A percentile compares a stretch with the other conserved stretches of the same genome.
These are phyloP conservation scores for Patellifolia procumbens DNA, from an alignment of 179 eudicot genomes.

Conservation along the genomic window DNA sequence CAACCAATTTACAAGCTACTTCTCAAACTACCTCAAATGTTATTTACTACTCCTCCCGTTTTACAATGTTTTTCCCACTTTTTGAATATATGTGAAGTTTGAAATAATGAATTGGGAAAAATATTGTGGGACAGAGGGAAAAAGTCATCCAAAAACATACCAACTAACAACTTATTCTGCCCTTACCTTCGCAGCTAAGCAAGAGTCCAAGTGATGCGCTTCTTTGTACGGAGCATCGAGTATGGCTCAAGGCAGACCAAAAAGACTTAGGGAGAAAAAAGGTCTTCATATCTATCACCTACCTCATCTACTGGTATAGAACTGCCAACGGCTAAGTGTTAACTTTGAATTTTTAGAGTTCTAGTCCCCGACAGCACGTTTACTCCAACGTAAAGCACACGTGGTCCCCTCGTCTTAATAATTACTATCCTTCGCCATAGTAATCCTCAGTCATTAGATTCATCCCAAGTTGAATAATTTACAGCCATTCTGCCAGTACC, in stretches of 20 bases:
- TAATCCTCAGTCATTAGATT: not conserved
- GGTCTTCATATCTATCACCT: not conserved
- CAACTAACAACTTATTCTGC: not conserved
- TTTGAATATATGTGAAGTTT: no score
- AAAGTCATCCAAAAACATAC: no score
- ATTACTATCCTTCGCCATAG: no score
- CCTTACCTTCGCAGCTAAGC: slow-evolving; percentile 4
- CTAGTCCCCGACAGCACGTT: not conserved
- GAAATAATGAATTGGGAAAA: no score
- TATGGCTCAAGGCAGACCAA: not conserved
- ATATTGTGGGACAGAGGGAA: no score
- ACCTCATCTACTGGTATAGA: not conserved
- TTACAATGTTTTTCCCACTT: no score
- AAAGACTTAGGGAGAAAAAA: not conserved
- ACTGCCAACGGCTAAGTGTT: not conserved
- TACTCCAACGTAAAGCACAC: slow-evolving; percentile 1
- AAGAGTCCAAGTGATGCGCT: not conserved
- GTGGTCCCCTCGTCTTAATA: slow-evolving; percentile 15
- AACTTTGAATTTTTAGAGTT: not conserved
- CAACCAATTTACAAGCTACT: no score
- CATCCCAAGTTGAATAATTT: not conserved
- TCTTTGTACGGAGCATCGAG: not conserved
- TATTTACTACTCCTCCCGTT: no score
- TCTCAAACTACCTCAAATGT: no score
- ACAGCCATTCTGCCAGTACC: not conserved